Percentiles rank a stretch among this genome's conserved stretches.
Conservation (phyloP, 108 stramenopile genomes). For the Pseudonitzschia multiseries region DNA sequence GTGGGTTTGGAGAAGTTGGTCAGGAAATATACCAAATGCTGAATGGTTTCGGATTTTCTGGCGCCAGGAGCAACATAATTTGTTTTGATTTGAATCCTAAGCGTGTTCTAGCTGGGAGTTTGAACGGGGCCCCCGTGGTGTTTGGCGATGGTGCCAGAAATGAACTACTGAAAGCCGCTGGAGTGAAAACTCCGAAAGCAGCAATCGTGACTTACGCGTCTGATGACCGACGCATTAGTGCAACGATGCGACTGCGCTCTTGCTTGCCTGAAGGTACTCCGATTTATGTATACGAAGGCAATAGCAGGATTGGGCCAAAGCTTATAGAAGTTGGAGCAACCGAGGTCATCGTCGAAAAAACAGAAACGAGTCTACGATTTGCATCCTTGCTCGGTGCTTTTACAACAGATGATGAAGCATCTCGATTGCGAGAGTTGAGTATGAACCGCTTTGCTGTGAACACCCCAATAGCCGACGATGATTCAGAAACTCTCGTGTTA, state of each 20-base stretch:
- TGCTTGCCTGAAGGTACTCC: constrained; percentile 61
- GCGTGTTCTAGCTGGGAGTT: constrained; percentile 50
- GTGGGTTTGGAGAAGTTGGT: constrained; percentile 69
- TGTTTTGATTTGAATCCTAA: constrained; percentile 59
- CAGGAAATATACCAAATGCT: constrained; percentile 46
- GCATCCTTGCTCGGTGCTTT: constrained; percentile 29
- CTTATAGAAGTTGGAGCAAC: constrained; percentile 66
- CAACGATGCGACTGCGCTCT: constrained; percentile 51
- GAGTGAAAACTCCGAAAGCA: constrained; percentile 60
- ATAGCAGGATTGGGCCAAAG: constrained; percentile 28
- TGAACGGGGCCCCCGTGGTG: constrained; percentile 58
- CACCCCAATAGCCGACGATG: not conserved
- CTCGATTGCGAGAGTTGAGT: constrained; percentile 7
- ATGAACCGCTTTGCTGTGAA: constrained; percentile 8
- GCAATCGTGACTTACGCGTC: constrained; percentile 54
- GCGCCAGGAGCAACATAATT: constrained; percentile 47
- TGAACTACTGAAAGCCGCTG: constrained; percentile 58
- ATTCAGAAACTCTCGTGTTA: not conserved
- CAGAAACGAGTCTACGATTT: constrained; percentile 37
- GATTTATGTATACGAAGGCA: constrained; percentile 60
- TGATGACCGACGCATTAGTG: constrained; percentile 45
- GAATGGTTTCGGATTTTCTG: constrained; percentile 27
- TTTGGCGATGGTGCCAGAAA: constrained; percentile 63
- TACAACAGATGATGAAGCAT: constrained; percentile 8
- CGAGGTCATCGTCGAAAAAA: constrained; percentile 51